Base-by-base conservation (phyloP, 23 red algal species). In the Cyanidioschyzon merolae region DNA sequence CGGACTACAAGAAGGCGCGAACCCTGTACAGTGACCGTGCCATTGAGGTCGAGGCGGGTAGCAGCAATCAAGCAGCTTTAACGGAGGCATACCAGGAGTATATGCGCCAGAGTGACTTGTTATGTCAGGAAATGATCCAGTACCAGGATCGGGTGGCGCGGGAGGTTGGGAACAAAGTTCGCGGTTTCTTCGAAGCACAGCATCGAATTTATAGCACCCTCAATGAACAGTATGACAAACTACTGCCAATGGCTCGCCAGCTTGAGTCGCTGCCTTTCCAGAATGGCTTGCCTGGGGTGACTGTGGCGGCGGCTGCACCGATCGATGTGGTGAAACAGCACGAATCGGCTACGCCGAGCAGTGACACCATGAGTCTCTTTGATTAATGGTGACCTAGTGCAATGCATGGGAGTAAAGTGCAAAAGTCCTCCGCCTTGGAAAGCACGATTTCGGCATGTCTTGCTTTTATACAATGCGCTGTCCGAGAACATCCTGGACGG, bases 111-210 rank as follows among this genome's bases (percentile, higher is more conserved):
- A 71, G 63, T 27, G 63, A 71, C n/a, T 17, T 71, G 63, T 32
- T 71, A 3, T 71, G 63, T 27, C n/a, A 71, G 63, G 63, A 71
- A 27, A 71, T 71, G 63, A 71, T 71, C 12, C 63, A 35, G 63
- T 71, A 71, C 29, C 63, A 71, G 32, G 63, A 71, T 71, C 63
- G 63, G 16, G 63, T 71, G 63, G 63, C 63, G 63, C 63, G 63
- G 16, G 63, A 71, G 63, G 32, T 71, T 15, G 63, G 63, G 12
- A 71, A 35, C 63, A 71, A 71, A 32, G 63, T 71, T 7, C 63
- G 63, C n/a, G 63, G 63, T 35, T 71, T 71, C 32, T 71, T 71
- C 63, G 63, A 71, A 27, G 63, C 63, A 7, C 63, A 71, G 29
- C 32, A 35, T 27, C 21, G 32, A 35, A 71, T 71, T 32, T 71